phyloP scores from a whole-genome alignment of 495 filamentous ascomycete genomes.

The Podospora comata region DNA sequence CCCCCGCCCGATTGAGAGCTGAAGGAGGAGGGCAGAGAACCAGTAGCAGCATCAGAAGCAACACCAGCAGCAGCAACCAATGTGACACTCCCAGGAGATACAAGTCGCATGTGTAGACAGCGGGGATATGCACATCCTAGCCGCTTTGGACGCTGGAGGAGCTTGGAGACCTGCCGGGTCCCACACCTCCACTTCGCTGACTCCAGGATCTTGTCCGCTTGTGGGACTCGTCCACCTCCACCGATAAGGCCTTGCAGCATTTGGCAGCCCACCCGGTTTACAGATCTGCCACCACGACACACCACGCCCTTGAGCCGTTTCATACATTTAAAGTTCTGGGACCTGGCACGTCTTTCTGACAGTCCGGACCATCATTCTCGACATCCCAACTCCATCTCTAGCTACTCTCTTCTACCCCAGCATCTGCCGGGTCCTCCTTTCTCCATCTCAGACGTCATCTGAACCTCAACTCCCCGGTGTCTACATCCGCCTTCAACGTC shows the following conservation, averaged over 20 bases:
- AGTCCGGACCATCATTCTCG: not conserved
- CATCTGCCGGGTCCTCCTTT: not conserved
- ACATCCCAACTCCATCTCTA: not conserved
- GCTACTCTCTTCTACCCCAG: not conserved
- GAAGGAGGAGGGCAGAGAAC: not conserved
- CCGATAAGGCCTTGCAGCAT: constrained; percentile 8
- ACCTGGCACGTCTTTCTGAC: not conserved
- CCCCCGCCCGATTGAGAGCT: not conserved
- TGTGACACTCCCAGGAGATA: not conserved
- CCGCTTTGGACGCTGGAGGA: constrained; percentile 6
- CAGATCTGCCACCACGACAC: not conserved
- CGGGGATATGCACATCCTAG: constrained; percentile 8
- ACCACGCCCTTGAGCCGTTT: not conserved
- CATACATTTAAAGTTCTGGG: constrained; percentile 8
- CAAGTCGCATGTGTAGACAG: not conserved
- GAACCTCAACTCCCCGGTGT: not conserved
- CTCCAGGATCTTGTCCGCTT: constrained; percentile 1
- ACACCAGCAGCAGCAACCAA: not conserved
- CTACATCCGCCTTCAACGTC: constrained; percentile 28
- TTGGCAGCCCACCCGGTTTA: not conserved
- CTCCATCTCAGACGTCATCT: not conserved
- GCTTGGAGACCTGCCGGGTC: constrained; percentile 1
- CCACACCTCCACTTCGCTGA: constrained; percentile 7
- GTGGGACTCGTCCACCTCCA: constrained; percentile 1
- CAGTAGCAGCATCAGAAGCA: not conserved